These are phyloP conservation scores for Suillus occidentalis DNA, from an alignment of 768 basidiomycete genomes.

Conservation along the genomic window DNA sequence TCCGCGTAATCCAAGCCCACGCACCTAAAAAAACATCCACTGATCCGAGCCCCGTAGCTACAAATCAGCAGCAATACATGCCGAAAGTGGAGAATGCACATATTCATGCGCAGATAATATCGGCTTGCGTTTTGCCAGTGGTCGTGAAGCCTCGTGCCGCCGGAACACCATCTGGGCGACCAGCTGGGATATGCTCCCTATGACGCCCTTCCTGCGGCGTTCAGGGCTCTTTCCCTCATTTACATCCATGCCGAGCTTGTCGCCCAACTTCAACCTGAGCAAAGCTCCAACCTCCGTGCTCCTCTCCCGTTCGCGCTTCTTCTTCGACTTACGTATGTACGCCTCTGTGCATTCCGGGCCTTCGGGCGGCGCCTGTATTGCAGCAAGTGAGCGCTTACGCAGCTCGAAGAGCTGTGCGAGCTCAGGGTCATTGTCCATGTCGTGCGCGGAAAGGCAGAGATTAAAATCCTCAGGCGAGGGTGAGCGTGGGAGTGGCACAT, in stretches of 20 bases:
- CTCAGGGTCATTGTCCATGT: conserved; percentile 37
- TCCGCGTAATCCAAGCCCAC: neutral
- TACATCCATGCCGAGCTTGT: conserved; percentile 22
- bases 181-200: conserved; percentile 39
- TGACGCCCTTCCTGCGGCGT: conserved; percentile 22
- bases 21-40: conserved; percentile 3
- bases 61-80: conserved; percentile 15
- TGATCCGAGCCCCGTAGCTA: neutral
- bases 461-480: conserved; percentile 44
- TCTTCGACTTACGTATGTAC: conserved; percentile 34
- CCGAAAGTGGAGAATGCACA: conserved; percentile 31
- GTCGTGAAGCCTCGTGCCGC: conserved; percentile 38
- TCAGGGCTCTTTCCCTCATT: conserved; percentile 28
- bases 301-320: conserved; percentile 55
- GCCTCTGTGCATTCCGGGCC: conserved; percentile 32
- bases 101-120: conserved; percentile 22
- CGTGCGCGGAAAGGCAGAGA: conserved; percentile 33
- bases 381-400: conserved; percentile 35
- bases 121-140: conserved; percentile 37
- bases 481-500: conserved; percentile 39
- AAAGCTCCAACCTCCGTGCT: conserved; percentile 56
- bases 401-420: conserved; percentile 41
- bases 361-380: conserved; percentile 34
- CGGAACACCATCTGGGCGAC: conserved; percentile 50
- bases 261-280: conserved; percentile 53